Base-by-base conservation (phyloP, 208 protist genomes). In the Acanthamoeba sp. region DNA sequence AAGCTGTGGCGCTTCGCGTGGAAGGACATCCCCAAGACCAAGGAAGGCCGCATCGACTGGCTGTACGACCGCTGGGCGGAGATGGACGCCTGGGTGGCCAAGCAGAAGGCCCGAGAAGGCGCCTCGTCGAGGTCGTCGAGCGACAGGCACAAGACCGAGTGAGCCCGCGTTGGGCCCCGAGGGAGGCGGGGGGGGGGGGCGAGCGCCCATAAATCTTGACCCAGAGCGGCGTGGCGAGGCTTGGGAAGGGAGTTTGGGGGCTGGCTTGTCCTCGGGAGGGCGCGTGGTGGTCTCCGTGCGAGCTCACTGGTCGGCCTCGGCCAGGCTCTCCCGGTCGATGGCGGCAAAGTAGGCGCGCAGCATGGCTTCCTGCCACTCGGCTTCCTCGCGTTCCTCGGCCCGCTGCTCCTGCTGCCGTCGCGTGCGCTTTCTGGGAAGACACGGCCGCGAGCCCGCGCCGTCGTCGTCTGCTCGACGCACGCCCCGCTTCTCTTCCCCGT, bases 1-100 rank as follows among this genome's bases (percentile, higher is more conserved):
- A 95, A 91, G 94, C 80, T 95, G 34, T 59, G 64, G 27, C 82
- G 82, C 71, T 22, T 93, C 27, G 80, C 94, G 50, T 95, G 71
- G 62, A 57, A 85, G 29, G 91, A 95, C 71, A 88, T 95, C 20
- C 95, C 95, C 59, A 95, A 55, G 32, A 93, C 82, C 6, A 94
- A 84, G 42, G 45, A 93, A 93, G 95, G 90, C 45, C 90, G 95
- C 57, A 92, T 94, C 40, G 57, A 93, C n/a, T 95, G 91, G 91
- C 55, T 95, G 29, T 42, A 87, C 22, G 29, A 85, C 3, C 55
- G 88, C 24, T 95, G 95, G 95, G 20, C 27, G 16, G 55, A 78
- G 20, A 95, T 95, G 52, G 95, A 95, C 45, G 59, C 36, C 20
- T 95, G 95, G 95, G 42, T 94, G 10, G 95, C 36, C 3, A 10